These are phyloP conservation scores for Edaphochlamys debaryana DNA, from an alignment of 139 green algal genomes.

Conservation along the genomic window DNA sequence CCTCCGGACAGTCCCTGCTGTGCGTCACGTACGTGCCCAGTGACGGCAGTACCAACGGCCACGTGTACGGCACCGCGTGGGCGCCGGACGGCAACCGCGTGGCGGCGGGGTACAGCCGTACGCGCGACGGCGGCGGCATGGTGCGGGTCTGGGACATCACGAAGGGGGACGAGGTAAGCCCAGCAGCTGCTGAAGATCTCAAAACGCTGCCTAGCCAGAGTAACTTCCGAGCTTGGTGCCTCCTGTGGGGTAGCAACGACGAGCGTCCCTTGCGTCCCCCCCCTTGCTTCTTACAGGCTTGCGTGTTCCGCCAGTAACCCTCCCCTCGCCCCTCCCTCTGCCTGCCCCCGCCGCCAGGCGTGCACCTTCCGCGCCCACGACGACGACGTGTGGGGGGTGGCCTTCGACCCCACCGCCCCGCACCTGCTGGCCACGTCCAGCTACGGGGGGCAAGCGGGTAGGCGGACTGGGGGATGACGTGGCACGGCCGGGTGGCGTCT, in stretches of 20 bases:
- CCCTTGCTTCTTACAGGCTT: no score
- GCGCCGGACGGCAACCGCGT: background rate
- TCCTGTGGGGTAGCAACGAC: no score
- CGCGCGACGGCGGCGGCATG: no score
- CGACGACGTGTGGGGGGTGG: background rate
- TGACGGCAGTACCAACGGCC: background rate
- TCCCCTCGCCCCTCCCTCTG: no score
- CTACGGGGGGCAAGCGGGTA: conserved; percentile 4
- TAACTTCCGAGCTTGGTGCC: no score
- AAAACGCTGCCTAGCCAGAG: no score
- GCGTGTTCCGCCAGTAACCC: no score
- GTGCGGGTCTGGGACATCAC: conserved; percentile 18
- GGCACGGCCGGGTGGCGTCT: no score
- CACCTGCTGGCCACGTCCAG: conserved; percentile 8
- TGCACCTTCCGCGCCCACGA: background rate
- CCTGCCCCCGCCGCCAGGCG: background rate
- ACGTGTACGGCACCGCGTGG: conserved; percentile 14
- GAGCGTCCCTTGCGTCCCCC: no score
- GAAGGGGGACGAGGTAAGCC: background rate
- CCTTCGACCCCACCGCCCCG: conserved; percentile 11
- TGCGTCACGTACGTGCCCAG: background rate
- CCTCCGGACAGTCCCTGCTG: background rate
- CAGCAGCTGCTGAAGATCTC: no score
- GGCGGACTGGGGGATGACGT: background rate
- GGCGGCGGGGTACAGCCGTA: background rate